A percentile compares a stretch with the other conserved stretches of the same genome.
phyloP scores from a whole-genome alignment of 2,329 filamentous ascomycete genomes.

The Claviceps sorghi region DNA sequence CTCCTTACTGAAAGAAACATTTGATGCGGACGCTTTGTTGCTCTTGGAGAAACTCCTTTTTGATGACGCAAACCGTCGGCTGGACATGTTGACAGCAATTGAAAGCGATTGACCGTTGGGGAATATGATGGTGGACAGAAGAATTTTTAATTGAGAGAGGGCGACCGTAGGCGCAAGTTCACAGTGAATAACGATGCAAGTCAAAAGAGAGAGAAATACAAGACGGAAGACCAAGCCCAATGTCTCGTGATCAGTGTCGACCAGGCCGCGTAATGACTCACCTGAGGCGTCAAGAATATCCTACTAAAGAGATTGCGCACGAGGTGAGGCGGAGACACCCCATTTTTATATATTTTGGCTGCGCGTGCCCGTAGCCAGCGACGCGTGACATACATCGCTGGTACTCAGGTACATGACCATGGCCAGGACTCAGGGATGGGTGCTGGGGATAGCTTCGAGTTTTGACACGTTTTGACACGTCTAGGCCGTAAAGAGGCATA shows the following conservation, averaged over 20 bases:
- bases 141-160: neutral
- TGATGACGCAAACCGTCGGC: conserved; percentile 28
- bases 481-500: conserved; percentile 1
- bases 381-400: neutral
- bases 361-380: neutral
- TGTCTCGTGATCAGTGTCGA: conserved; percentile 1
- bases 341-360: neutral
- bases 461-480: conserved; percentile 9
- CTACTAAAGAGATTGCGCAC: neutral
- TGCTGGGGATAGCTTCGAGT: conserved; percentile 3
- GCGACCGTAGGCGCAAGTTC: neutral
- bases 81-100: conserved; percentile 28
- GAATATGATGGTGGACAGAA: neutral
- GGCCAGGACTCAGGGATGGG: conserved; percentile 1
- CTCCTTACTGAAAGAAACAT: conserved; percentile 39
- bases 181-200: neutral
- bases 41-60: conserved; percentile 40
- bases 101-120: neutral
- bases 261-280: neutral
- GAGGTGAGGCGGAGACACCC: neutral
- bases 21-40: conserved; percentile 35
- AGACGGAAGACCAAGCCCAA: neutral
- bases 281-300: neutral
- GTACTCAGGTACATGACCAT: neutral
- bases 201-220: neutral